Conservation (phyloP, 1,139 yeast genomes). For the Hansenula sp. region DNA sequence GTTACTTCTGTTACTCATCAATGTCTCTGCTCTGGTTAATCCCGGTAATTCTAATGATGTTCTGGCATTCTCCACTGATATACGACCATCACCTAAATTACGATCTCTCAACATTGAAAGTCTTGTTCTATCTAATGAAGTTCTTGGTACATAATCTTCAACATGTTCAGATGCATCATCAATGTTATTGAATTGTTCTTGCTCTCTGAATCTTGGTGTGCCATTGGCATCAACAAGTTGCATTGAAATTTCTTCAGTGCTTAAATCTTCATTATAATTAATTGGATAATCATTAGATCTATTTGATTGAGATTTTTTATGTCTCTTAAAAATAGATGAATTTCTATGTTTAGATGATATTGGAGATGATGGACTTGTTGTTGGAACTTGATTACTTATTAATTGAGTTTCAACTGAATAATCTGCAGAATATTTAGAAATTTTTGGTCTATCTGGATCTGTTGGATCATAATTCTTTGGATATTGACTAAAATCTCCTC, state of each 20-base stretch:
- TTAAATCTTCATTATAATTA: conserved; percentile 17
- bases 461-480: conserved; percentile 63
- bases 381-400: conserved; percentile 1
- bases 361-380: conserved; percentile 10
- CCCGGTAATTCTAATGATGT: conserved; percentile 35
- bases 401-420: conserved; percentile 12
- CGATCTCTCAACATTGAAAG: conserved; percentile 28
- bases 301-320: conserved; percentile 3
- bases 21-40: conserved; percentile 28
- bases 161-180: conserved; percentile 4
- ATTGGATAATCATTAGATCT: conserved; percentile 13
- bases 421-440: conserved; percentile 23
- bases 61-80: conserved; percentile 33
- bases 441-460: conserved; percentile 40
- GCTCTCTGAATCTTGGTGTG: conserved; percentile 20
- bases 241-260: conserved; percentile 27
- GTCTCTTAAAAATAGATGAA: conserved; percentile 12
- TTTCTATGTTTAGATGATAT: conserved; percentile 7
- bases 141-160: conserved; percentile 20
- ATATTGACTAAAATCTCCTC: conserved; percentile 53
- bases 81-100: conserved; percentile 30
- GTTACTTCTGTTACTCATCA: conserved; percentile 24
- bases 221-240: conserved; percentile 21
- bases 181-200: conserved; percentile 9
- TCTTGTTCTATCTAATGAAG: conserved; percentile 32